These are phyloP conservation scores for Taphrina betulina DNA, from an alignment of 1,139 yeast genomes.

Conservation along the genomic window DNA sequence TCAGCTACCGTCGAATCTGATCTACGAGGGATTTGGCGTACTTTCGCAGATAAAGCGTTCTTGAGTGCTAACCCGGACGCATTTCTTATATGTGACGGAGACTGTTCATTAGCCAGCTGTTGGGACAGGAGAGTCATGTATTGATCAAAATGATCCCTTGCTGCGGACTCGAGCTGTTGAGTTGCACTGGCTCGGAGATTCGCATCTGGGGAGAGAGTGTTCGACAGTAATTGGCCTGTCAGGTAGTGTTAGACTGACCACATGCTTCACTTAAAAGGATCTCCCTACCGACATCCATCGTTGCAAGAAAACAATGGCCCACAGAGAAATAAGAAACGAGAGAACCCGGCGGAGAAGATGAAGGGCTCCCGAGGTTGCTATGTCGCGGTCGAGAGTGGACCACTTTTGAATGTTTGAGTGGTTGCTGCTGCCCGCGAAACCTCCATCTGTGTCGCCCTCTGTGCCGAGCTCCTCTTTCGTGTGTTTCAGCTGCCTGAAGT, in stretches of 20 bases:
- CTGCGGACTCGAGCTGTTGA: constrained; percentile 67
- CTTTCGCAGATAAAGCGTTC: constrained; percentile 83
- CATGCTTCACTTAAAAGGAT: no score
- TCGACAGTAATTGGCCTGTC: constrained; percentile 27
- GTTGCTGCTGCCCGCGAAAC: no score
- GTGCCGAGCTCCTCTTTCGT: no score
- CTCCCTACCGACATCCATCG: constrained; percentile 9
- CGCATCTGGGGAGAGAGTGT: constrained; percentile 35
- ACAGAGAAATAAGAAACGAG: not conserved
- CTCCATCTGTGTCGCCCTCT: no score
- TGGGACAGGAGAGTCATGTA: constrained; percentile 70
- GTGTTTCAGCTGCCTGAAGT: no score
- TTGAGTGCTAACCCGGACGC: constrained; percentile 86
- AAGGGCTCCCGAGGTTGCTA: not conserved
- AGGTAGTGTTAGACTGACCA: no score
- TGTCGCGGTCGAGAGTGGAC: not conserved
- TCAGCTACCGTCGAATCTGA: constrained; percentile 42
- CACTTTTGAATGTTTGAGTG: constrained; percentile 6
- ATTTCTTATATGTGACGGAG: constrained; percentile 80
- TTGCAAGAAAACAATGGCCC: constrained; percentile 6
- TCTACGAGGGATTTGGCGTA: constrained; percentile 1
- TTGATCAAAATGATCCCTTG: constrained; percentile 65
- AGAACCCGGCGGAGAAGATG: not conserved
- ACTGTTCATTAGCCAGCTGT: constrained; percentile 65
- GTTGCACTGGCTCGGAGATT: constrained; percentile 76